Base-by-base conservation (phyloP, 257 asterid species). In the Solanum medicagineum region DNA sequence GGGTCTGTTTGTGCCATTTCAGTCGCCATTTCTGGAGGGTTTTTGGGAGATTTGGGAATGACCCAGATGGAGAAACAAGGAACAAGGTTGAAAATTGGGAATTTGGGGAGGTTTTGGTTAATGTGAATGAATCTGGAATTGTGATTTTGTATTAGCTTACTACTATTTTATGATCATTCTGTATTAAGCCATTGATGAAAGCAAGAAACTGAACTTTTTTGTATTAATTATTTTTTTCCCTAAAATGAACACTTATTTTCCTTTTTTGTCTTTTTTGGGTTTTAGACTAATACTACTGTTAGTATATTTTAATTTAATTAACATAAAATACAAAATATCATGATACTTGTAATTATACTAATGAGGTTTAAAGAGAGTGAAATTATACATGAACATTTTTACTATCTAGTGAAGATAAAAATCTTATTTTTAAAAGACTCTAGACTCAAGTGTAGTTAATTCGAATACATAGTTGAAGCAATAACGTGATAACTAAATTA, bases 1-100 rank as follows among this genome's bases (percentile, higher is more conserved):
- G 95, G 97, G 85, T 96, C 98, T 89, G 91, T 87, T 47, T 94
- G 98, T 32, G 94, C 94, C 82, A 93, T 90, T 93, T 96, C 99
- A 89, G 97, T 92, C 88, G 97, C 59, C 81, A 74, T 74, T 73
- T 9, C 2, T 5, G 2, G 0, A 24, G 71, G 42, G 49, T 16
- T 70, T 70, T 36, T 40, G 13, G 42, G n/a, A 24, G 70, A 62
- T 62, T 62, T 57, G 26, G 12, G 65, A 57, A 57, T 20, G 65
- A 57, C 26, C 65, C 65, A 57, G 65, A 57, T 57, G 40, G 40
- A 62, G 70, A 62, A 62, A 24, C 5, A 62, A 16, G 2, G 9
- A 15, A 26, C 29, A 29, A 66, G 47, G 15, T 66, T 66, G 45
- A 69, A 15, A 69, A 69, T 69, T 36, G 49, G 6, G 42, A 26